Base-by-base conservation (phyloP, 1,284 basidiomycete species). In the Fomitiporia mediterranea region DNA sequence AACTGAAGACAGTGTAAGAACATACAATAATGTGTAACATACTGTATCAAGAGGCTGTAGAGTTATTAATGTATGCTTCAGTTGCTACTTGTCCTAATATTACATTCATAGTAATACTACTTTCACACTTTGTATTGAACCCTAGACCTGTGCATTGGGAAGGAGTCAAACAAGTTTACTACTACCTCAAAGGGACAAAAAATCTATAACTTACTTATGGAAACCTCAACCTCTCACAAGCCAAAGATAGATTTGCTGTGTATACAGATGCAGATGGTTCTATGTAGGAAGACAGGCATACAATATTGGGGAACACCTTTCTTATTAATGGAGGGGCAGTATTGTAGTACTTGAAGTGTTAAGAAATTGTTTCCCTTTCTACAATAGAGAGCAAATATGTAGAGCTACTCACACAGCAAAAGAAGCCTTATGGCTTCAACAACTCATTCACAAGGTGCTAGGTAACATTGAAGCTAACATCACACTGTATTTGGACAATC, bases 21-120 rank as follows among this genome's bases (percentile, higher is more conserved):
- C 35, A 54, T 48, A 57, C 61, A 1, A 51, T 39, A 3, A 72
- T 70, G 68, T 57, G 55, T 0, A 61, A 69, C 49, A 57, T 66
- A 0, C 71, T 66, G 5, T 68, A 68, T 60, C 56, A 42, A 37
- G 56, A 61, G 55, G 65, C 63, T 11, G 51, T 72, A 3, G 68
- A 70, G 0, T 66, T 64, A 1, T 58, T 73, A 37, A 68, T 69
- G 63, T 72, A 71, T 50, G 66, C 67, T 4, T 65, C 63, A 4
- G 51, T 70, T 5, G 64, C 62, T 0, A 72, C 70, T 3, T 23
- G 64, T 13, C 63, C 62, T 11, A 57, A 63, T 39, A 59, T 64
- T 13, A 56, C 53, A 11, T 61, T 55, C 39, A 44, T 60, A 2
- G 46, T 58, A 9, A 44, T 37, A 6, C 30, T 55, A 13, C 47